Evolutionary conservation across 257 asterid species (phyloP).

Genomic region (Thymus quinquecostatus): DNA sequence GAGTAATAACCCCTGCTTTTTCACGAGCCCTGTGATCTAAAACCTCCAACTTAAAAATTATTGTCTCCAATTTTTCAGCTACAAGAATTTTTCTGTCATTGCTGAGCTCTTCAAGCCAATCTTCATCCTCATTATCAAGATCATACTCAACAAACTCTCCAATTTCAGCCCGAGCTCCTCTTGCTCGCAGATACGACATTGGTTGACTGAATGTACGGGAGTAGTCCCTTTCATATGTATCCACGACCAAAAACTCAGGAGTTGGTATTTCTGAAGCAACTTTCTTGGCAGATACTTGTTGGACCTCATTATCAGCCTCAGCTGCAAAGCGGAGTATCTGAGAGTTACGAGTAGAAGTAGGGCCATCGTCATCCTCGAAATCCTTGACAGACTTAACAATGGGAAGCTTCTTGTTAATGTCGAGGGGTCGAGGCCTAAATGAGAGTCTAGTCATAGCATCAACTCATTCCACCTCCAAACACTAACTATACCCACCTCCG

Average conservation of each 20-base stretch:
- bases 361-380: constrained; percentile 92
- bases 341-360: constrained; percentile 82
- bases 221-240: constrained; percentile 96
- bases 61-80: constrained; percentile 75
- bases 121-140: constrained; percentile 98
- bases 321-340: constrained; percentile 81
- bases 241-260: constrained; percentile 89
- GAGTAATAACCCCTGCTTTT: constrained; percentile 88
- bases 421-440: constrained; percentile 98
- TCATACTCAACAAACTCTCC: constrained; percentile 99
- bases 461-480: constrained; percentile 45
- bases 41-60: constrained; percentile 86
- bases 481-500: constrained; percentile 33
- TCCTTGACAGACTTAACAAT: constrained; percentile 90
- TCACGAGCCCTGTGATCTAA: constrained; percentile 98
- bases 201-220: constrained; percentile 87
- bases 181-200: constrained; percentile 86
- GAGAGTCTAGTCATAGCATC: constrained; percentile 97
- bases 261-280: constrained; percentile 90
- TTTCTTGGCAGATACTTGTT: constrained; percentile 66
- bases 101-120: constrained; percentile 90
- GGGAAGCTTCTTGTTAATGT: constrained; percentile 94
- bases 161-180: constrained; percentile 97
- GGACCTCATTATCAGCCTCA: constrained; percentile 86
- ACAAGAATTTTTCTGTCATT: constrained; percentile 67